These are phyloP conservation scores for Chloranthus sessilifolius DNA, from an alignment of 164 flowering plant genomes.

Conservation along the genomic window DNA sequence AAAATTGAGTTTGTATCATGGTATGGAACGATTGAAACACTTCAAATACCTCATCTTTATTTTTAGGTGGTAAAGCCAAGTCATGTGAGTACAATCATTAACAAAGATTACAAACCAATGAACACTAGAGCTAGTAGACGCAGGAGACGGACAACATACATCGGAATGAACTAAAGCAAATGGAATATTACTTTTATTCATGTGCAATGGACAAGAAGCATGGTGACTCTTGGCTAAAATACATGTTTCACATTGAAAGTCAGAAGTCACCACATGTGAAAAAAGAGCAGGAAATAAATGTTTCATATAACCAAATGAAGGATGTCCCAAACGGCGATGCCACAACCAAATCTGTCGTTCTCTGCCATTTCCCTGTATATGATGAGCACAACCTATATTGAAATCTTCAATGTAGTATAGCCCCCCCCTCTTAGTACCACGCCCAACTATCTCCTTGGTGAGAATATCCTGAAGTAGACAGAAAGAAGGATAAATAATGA, in stretches of 20 bases:
- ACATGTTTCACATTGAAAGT: slow-evolving; percentile 7
- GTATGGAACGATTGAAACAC: not conserved
- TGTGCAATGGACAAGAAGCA: not conserved
- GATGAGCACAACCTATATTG: not conserved
- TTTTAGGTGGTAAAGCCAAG: too few species aligned
- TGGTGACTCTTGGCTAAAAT: slow-evolving; percentile 18
- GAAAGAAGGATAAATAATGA: not conserved
- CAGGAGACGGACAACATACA: slow-evolving; percentile 10
- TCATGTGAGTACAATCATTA: slow-evolving; percentile 8
- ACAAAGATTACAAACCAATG: slow-evolving; percentile 5
- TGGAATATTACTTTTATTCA: slow-evolving; percentile 8
- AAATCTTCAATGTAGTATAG: slow-evolving; percentile 10
- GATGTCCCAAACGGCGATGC: slow-evolving; percentile 18
- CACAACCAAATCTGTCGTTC: slow-evolving; percentile 15
- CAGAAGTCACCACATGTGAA: not conserved
- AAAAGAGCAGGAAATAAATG: not conserved
- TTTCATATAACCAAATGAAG: slow-evolving; percentile 6
- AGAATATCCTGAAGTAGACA: not conserved
- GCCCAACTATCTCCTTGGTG: not conserved
- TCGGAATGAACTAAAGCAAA: slow-evolving; percentile 12
- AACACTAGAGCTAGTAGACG: too few species aligned
- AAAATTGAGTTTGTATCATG: slow-evolving; percentile 7
- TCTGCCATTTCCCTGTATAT: too few species aligned
- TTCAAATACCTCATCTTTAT: not conserved
- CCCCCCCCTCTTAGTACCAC: slow-evolving; percentile 9